Percentiles rank a stretch among this genome's conserved stretches.
Evolutionary conservation across 176 grass and related monocot genomes (phyloP).

Genomic region (Aegilops bicornis): DNA sequence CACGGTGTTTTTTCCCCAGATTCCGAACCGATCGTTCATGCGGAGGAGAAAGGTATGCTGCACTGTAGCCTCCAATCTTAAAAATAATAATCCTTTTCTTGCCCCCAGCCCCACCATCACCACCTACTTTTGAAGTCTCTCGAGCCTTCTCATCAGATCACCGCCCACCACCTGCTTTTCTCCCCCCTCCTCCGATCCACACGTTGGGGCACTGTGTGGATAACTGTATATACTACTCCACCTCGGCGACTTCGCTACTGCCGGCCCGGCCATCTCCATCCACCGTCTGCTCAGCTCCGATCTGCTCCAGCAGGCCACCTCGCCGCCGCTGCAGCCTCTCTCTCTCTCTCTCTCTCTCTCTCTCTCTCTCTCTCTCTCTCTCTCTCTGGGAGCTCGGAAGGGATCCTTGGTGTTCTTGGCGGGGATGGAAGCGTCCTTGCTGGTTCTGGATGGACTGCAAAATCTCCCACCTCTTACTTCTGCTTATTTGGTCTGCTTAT

Average conservation of each 20-base stretch:
- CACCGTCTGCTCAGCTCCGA: neutral
- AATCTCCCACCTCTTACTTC: neutral
- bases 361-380: too few relatives aligned
- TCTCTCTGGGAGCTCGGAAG: neutral
- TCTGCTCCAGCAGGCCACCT: neutral
- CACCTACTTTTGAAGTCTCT: too few relatives aligned
- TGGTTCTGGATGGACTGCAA: neutral
- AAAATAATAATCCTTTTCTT: too few relatives aligned
- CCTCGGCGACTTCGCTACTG: neutral
- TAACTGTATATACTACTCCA: neutral
- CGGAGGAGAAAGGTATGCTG: too few relatives aligned
- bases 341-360: neutral
- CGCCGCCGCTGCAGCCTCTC: neutral
- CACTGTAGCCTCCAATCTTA: too few relatives aligned
- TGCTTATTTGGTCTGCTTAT: neutral
- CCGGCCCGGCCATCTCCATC: neutral
- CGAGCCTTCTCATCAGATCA: too few relatives aligned
- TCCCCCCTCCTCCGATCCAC: too few relatives aligned
- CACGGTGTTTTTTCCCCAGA: too few relatives aligned
- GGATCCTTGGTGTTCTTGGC: slow-evolving; percentile 36
- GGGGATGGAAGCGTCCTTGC: neutral
- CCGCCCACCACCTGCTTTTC: too few relatives aligned
- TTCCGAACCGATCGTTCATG: too few relatives aligned
- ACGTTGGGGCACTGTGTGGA: too few relatives aligned
- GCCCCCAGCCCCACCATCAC: too few relatives aligned